These are phyloP conservation scores for Ustilago sp. DNA, from an alignment of 1,284 basidiomycete species.

Conservation along the genomic window DNA sequence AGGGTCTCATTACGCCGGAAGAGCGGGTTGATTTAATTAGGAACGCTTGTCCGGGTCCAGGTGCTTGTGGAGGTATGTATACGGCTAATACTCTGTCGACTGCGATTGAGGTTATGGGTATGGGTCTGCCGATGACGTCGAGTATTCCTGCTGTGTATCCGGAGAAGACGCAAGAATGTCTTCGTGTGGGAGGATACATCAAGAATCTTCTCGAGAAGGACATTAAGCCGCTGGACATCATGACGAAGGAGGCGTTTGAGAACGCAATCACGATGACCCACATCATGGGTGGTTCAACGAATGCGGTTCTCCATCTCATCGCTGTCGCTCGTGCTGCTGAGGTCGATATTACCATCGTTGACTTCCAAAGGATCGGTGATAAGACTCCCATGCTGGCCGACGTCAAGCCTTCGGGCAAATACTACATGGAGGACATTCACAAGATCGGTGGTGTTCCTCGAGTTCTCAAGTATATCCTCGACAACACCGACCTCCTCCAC, in stretches of 20 bases:
- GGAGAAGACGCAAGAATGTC: conserved; percentile 86
- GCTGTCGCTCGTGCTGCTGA: conserved; percentile 90
- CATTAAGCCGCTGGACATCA: conserved; percentile 92
- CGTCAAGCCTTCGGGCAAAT: conserved; percentile 77
- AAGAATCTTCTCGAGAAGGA: conserved; percentile 85
- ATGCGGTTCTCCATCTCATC: conserved; percentile 89
- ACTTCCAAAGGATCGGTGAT: conserved; percentile 78
- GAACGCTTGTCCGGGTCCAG: conserved; percentile 91
- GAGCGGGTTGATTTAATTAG: conserved; percentile 84
- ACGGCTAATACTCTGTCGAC: conserved; percentile 97
- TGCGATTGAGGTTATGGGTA: conserved; percentile 87
- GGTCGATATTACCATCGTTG: conserved; percentile 82
- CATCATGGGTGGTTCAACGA: conserved; percentile 82
- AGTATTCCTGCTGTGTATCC: conserved; percentile 84
- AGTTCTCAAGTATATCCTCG: conserved; percentile 79
- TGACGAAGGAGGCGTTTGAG: conserved; percentile 94
- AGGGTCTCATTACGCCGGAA: conserved; percentile 84
- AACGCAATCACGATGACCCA: conserved; percentile 85
- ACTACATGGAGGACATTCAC: conserved; percentile 87
- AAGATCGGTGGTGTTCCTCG: conserved; percentile 72
- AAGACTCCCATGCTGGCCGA: conserved; percentile 87
- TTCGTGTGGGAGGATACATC: conserved; percentile 83
- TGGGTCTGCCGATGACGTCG: conserved; percentile 85
- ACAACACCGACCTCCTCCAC: conserved; percentile 79
- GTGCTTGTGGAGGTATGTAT: conserved; percentile 96